Evolutionary conservation across 345 rosid species (phyloP), one percentile per base, ranked within the genome.

Genomic region (Syzygium grande): DNA sequence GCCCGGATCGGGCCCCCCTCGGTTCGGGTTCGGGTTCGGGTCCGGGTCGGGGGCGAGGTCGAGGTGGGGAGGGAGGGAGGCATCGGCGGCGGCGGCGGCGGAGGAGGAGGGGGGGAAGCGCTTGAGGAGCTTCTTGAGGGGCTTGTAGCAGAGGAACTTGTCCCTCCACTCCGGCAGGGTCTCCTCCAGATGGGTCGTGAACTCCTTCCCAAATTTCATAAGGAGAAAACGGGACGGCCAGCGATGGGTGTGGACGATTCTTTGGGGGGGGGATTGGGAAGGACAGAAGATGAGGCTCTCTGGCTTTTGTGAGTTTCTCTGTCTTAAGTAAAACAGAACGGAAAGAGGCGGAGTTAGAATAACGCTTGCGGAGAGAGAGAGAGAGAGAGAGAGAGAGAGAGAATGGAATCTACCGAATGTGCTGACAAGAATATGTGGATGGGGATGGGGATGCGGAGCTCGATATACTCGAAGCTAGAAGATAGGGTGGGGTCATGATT

Each of bases 121-220:
- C 89, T 97, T 95, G 89, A 96, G 96, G 90, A 97, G 96, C 89
- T 95, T 95, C 90, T 97, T 97, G 85, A 97, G 92, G 88, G 96
- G 98, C 86, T 97, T 96, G 91, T 97, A 97, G 90, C 97, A 94
- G 73, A 97, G 98, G 92, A 97, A 96, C 92, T 97, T 97, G 92
- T 96, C 99, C 89, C 98, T 94, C 99, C 98, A 97, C 90, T 92
- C 98, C 5, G 99, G 99, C 52, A 97, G 90, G 29, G 97, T 96
- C 87, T 97, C 98, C 93, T 95, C 97, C 85, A 97, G 94, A 89
- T 97, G 98, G 88, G 94, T 95, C 54, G 91, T 94, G 93, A 97
- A 96, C 86, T 97, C 99, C 88, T 97, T 95, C 16, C 99, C 98
- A 88, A 97, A 96, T 92, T 97, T 97, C 99, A 97, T 97, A 5